Evolutionary conservation across 2,329 filamentous ascomycete genomes (phyloP).

Genomic region (Colletotrichum higginsianum): DNA sequence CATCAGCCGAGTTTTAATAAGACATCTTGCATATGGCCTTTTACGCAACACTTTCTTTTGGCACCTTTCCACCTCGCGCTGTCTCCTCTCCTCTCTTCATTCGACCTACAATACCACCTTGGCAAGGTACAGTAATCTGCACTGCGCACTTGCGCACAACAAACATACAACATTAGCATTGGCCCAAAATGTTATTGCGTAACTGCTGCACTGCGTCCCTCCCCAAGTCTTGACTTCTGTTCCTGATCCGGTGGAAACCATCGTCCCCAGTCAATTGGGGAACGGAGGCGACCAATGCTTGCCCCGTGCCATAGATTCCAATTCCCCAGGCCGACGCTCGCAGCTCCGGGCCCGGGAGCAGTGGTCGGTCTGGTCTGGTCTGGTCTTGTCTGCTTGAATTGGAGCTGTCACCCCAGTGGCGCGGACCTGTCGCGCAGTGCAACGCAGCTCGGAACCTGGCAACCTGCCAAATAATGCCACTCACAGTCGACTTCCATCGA

Average conservation of each 20-base stretch:
- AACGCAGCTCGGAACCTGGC: constrained; percentile 28
- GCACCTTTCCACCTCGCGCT: constrained; percentile 10
- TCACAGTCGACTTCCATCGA: constrained; percentile 33
- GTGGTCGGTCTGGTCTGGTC: neutral
- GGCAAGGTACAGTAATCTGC: constrained; percentile 6
- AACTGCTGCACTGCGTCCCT: constrained; percentile 32
- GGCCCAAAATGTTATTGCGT: constrained; percentile 17
- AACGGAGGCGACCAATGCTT: constrained; percentile 35
- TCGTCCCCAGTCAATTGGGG: constrained; percentile 27
- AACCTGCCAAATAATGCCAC: constrained; percentile 39
- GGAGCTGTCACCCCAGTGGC: constrained; percentile 29
- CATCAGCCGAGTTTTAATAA: constrained; percentile 31
- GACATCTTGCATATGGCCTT: constrained; percentile 15
- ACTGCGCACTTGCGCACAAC: constrained; percentile 33
- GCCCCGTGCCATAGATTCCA: constrained; percentile 2
- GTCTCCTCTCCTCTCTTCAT: constrained; percentile 7
- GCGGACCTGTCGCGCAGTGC: constrained; percentile 36
- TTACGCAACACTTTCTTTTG: constrained; percentile 25
- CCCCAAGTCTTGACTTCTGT: constrained; percentile 27
- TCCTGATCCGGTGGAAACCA: constrained; percentile 32
- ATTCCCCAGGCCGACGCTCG: constrained; percentile 10
- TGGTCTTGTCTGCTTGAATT: constrained; percentile 20
- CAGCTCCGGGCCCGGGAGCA: constrained; percentile 23
- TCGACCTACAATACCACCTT: neutral
- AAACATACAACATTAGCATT: constrained; percentile 18